Base-by-base conservation (phyloP, 202 grass and related monocot species). In the Carex sylvatica region DNA sequence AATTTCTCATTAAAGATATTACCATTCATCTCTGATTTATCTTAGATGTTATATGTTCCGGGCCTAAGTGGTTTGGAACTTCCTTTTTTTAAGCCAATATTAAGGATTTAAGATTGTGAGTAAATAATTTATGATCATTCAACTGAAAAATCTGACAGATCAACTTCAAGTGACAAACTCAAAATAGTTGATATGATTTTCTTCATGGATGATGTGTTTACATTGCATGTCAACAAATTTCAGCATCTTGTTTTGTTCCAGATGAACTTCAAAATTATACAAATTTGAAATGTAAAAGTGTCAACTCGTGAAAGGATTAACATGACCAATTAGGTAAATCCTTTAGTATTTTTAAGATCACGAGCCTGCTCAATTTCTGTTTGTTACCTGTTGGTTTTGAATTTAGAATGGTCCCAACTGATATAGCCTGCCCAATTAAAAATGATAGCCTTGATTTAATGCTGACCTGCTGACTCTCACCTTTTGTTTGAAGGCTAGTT, bases 401-500 rank as follows among this genome's bases (percentile, higher is more conserved):
- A 14, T 31, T 64, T 30, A 13, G 12, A 63, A 63, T 63, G 23
- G 11, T 64, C 3, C 3, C 61, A 2, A 58, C 5, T 58, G 55
- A 61, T 61, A 4, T 20, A 61, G 7, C 58, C 6, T 61, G 6
- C 5, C n/a, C 58, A n/a, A 60, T 60, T 19, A 60, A 60, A 60
- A 20, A n/a, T 60, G 58, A 73, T 53, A 51, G 9, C 69, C 4
- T 72, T 51, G 38, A 5, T 49, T 52, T 53, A 75, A 24, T 75
- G 47, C 46, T 74, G 14, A 74, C 15, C 4, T 15, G 12, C 4
- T 52, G 44, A 52, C 10, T 18, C 0, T 10, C 6, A 30, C 36
- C 46, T 59, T 31, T 73, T 18, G 26, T 68, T 42, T 85, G 24
- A 61, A 85, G 83, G 83, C 72, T 23, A 80, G 23, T 56, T 55